Evolutionary conservation across 352 stramenopile genomes (phyloP).

Genomic region (Phytophthora capsici): DNA sequence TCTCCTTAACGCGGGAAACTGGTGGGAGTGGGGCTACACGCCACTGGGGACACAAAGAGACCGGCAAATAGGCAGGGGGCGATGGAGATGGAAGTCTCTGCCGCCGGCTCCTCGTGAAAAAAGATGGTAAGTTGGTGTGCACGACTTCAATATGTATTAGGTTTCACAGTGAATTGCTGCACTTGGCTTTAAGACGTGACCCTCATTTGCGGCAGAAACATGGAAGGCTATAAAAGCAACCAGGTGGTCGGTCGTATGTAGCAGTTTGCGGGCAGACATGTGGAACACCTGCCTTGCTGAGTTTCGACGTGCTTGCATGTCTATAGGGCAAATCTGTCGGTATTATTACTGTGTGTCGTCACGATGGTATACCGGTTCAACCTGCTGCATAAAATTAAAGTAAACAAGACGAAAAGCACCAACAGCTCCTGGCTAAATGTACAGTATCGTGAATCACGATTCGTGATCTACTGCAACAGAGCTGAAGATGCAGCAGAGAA

Average conservation of each 20-base stretch:
- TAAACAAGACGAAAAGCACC: too few relatives aligned
- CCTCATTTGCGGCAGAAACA: not conserved
- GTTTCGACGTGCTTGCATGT: not conserved
- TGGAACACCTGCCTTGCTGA: not conserved
- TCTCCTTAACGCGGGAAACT: not conserved
- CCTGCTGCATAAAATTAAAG: too few relatives aligned
- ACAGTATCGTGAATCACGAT: too few relatives aligned
- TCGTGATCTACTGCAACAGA: not conserved
- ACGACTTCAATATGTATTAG: conserved; percentile 16
- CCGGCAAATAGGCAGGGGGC: conserved; percentile 7
- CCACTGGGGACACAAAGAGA: not conserved
- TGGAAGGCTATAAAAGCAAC: not conserved
- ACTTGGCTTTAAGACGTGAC: not conserved
- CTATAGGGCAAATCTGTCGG: not conserved
- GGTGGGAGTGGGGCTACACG: conserved; percentile 13
- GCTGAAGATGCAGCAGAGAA: not conserved
- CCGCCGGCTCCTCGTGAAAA: conserved; percentile 22
- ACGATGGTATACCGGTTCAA: not conserved
- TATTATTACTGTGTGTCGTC: conserved; percentile 1
- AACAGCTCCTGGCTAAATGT: too few relatives aligned
- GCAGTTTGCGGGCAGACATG: not conserved
- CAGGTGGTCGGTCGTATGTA: not conserved
- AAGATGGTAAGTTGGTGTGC: conserved; percentile 15
- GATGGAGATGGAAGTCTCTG: conserved; percentile 27
- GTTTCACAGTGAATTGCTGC: conserved; percentile 6